phyloP scores from a whole-genome alignment of 306 rosid species.

The Castanopsis chinensis region DNA sequence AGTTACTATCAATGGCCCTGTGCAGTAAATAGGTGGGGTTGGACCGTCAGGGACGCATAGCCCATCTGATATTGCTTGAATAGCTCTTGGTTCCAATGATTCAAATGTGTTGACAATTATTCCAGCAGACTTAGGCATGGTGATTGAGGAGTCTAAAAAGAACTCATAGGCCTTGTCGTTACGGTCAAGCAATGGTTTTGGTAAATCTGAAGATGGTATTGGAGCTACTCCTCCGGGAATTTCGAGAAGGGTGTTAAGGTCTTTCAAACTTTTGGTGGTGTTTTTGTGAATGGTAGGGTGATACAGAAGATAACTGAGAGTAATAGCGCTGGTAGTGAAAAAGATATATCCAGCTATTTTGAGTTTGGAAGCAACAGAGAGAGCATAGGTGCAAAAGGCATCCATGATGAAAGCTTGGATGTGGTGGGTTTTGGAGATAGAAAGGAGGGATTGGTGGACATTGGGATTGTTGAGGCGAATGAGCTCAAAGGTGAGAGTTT shows the following conservation, averaged over 20 bases:
- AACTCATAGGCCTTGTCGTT: conserved; percentile 14
- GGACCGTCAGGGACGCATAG: conserved; percentile 21
- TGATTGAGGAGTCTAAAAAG: neutral
- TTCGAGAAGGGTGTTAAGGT: neutral
- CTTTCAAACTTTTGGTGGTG: conserved; percentile 13
- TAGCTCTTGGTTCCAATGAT: conserved; percentile 21
- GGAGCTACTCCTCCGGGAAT: conserved; percentile 33
- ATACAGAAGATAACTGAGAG: conserved; percentile 4
- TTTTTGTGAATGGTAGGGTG: conserved; percentile 16
- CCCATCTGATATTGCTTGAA: conserved; percentile 37
- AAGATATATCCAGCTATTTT: conserved; percentile 36
- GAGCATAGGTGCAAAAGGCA: conserved; percentile 26
- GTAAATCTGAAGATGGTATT: conserved; percentile 11
- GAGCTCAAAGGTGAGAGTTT: conserved; percentile 25
- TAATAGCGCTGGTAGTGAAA: conserved; percentile 30
- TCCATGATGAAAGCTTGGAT: conserved; percentile 43
- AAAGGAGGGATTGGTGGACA: conserved; percentile 9
- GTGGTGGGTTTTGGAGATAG: conserved; percentile 9
- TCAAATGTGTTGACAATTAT: conserved; percentile 39
- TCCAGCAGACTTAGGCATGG: conserved; percentile 29
- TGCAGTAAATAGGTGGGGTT: conserved; percentile 24
- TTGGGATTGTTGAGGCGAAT: conserved; percentile 21
- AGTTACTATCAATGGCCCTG: conserved; percentile 40
- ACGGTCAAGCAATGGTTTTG: conserved; percentile 25
- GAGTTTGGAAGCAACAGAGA: conserved; percentile 22